A percentile compares a stretch with the other conserved stretches of the same genome.
Conservation (phyloP, 2,329 filamentous ascomycete species). For the Xylaria arbuscula region DNA sequence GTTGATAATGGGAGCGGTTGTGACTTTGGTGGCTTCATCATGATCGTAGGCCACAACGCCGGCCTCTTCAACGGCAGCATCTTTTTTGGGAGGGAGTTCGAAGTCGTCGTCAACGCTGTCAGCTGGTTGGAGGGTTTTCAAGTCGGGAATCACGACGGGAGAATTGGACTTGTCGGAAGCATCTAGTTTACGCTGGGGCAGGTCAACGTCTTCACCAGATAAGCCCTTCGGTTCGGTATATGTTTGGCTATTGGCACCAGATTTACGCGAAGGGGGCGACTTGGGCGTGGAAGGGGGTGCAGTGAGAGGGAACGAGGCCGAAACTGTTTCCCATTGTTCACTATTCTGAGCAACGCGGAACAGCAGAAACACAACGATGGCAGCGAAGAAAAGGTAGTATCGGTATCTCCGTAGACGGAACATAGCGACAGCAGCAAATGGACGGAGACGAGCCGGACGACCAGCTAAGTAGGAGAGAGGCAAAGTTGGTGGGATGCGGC, state of each 20-base stretch:
- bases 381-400: constrained; percentile 47
- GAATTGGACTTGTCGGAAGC: constrained; percentile 34
- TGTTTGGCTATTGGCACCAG: constrained; percentile 31
- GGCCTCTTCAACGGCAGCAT: constrained; percentile 32
- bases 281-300: constrained; percentile 28
- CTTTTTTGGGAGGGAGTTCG: constrained; percentile 34
- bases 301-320: constrained; percentile 39
- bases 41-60: constrained; percentile 44
- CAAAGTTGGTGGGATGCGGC: constrained; percentile 18
- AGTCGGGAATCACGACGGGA: constrained; percentile 41
- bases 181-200: constrained; percentile 37
- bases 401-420: constrained; percentile 48
- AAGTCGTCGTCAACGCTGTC: constrained; percentile 35
- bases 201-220: constrained; percentile 34
- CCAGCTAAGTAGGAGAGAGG: constrained; percentile 10
- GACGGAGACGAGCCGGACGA: background rate
- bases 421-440: constrained; percentile 38
- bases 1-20: constrained; percentile 42
- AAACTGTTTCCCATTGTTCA: constrained; percentile 46
- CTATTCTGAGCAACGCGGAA: constrained; percentile 44
- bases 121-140: constrained; percentile 39
- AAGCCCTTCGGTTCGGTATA: constrained; percentile 30
- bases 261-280: constrained; percentile 23
- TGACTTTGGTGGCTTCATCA: constrained; percentile 43
- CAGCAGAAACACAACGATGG: constrained; percentile 45